phyloP scores from a whole-genome alignment of 441 rosid genomes.

The Mallotus repandus region DNA sequence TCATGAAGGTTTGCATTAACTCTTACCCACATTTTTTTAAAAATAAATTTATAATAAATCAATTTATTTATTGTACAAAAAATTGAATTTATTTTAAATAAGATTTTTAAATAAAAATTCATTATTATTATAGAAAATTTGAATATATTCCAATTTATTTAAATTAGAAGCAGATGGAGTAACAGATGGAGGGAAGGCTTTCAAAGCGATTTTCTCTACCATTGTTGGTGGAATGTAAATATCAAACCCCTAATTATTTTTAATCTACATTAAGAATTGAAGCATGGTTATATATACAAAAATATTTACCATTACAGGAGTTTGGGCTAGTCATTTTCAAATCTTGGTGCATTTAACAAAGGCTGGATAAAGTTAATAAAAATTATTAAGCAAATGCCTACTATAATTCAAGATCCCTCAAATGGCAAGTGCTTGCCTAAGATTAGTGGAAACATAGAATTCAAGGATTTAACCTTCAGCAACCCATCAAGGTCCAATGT shows the following conservation, averaged over 20 bases:
- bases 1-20: no score
- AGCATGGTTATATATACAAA: background rate
- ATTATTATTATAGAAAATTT: no score
- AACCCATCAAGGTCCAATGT: constrained; percentile 98
- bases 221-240: constrained; percentile 98
- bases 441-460: constrained; percentile 88
- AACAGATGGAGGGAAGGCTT: constrained; percentile 97
- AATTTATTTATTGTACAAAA: no score
- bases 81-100: no score
- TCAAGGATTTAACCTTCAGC: constrained; percentile 86
- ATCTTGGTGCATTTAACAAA: constrained; percentile 97
- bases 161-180: no score
- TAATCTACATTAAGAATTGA: background rate
- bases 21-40: no score
- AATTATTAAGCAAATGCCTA: constrained; percentile 83
- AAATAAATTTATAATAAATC: no score
- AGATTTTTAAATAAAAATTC: no score
- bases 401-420: constrained; percentile 64
- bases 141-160: no score
- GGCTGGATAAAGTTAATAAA: constrained; percentile 99
- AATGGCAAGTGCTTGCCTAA: constrained; percentile 74
- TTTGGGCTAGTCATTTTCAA: constrained; percentile 96
- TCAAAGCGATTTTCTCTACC: constrained; percentile 97
- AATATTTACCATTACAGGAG: constrained; percentile 58
- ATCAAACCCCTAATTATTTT: constrained; percentile 12